Conservation (phyloP, 2,329 filamentous ascomycete species). For the Cryphonectria nitschkei region DNA sequence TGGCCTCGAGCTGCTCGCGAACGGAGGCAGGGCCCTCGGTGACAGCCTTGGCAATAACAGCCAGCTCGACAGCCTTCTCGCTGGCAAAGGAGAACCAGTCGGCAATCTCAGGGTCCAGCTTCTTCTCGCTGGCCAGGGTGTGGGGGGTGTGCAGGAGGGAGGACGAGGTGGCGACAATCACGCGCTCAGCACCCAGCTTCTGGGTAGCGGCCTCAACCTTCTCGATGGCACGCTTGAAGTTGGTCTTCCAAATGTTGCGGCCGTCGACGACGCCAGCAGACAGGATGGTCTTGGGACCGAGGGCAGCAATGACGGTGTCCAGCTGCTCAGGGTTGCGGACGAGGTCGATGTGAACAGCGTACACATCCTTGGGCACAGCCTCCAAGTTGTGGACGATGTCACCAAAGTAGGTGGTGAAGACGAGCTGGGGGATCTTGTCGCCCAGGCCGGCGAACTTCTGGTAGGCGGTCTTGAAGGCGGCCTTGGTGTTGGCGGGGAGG, state of each 20-base stretch:
- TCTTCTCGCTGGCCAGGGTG: constrained; percentile 98
- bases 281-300: constrained; percentile 87
- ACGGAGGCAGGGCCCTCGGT: constrained; percentile 89
- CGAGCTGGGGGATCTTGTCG: constrained; percentile 80
- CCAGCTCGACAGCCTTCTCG: constrained; percentile 91
- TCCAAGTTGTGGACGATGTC: constrained; percentile 99
- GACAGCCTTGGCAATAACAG: constrained; percentile 94
- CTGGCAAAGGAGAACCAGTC: constrained; percentile 99
- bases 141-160: constrained; percentile 98
- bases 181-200: constrained; percentile 94
- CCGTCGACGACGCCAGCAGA: constrained; percentile 97
- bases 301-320: constrained; percentile 77
- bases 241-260: constrained; percentile 99
- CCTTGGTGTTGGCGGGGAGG: constrained; percentile 86
- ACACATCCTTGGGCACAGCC: constrained; percentile 75
- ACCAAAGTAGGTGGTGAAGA: constrained; percentile 97
- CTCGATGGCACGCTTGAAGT: constrained; percentile 95
- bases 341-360: constrained; percentile 91
- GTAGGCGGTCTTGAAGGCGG: constrained; percentile 96
- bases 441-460: constrained; percentile 81
- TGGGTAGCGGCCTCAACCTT: constrained; percentile 86
- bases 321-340: constrained; percentile 99
- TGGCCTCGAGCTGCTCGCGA: constrained; percentile 88
- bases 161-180: constrained; percentile 95
- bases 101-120: constrained; percentile 87